Percentiles rank a stretch among this genome's conserved stretches.
phyloP scores from a whole-genome alignment of 1,139 yeast genomes.

The Scheffersomyces quercinus region DNA sequence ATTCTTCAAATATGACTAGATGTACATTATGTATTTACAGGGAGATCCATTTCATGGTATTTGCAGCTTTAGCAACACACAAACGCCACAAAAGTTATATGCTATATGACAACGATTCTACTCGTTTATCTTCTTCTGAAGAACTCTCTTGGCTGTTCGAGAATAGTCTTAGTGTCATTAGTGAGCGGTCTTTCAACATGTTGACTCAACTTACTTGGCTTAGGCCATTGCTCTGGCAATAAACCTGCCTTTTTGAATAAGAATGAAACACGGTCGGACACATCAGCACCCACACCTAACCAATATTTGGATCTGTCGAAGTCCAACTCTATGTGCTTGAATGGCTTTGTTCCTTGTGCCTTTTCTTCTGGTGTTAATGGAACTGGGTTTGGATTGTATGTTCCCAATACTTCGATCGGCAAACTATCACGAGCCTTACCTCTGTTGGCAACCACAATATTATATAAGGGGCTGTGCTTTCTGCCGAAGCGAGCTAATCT shows the following conservation, averaged over 20 bases:
- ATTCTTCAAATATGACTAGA: too few relatives aligned
- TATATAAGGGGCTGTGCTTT: conserved; percentile 81
- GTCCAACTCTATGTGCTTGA: conserved; percentile 80
- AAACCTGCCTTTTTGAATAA: conserved; percentile 79
- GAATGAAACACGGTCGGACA: conserved; percentile 77
- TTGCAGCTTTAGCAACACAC: too few relatives aligned
- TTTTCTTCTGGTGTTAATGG: conserved; percentile 64
- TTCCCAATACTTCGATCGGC: conserved; percentile 95
- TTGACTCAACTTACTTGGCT: conserved; percentile 38
- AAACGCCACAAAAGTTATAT: background rate
- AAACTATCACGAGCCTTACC: conserved; percentile 73
- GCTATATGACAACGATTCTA: background rate
- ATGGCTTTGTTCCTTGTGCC: conserved; percentile 55
- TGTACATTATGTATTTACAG: conserved; percentile 1
- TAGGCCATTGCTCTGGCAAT: conserved; percentile 74
- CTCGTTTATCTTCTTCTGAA: conserved; percentile 31
- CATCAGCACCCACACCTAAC: conserved; percentile 99
- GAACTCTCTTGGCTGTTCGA: conserved; percentile 36
- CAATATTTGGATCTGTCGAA: conserved; percentile 93
- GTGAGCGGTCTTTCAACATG: conserved; percentile 31
- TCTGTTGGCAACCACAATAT: conserved; percentile 84
- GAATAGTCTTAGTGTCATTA: conserved; percentile 24
- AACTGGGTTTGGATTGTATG: conserved; percentile 82
- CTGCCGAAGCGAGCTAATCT: conserved; percentile 94
- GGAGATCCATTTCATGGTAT: background rate